These are phyloP conservation scores for Gonapodya sp. DNA, from an alignment of 192 early-diverging fungal species.

Conservation along the genomic window DNA sequence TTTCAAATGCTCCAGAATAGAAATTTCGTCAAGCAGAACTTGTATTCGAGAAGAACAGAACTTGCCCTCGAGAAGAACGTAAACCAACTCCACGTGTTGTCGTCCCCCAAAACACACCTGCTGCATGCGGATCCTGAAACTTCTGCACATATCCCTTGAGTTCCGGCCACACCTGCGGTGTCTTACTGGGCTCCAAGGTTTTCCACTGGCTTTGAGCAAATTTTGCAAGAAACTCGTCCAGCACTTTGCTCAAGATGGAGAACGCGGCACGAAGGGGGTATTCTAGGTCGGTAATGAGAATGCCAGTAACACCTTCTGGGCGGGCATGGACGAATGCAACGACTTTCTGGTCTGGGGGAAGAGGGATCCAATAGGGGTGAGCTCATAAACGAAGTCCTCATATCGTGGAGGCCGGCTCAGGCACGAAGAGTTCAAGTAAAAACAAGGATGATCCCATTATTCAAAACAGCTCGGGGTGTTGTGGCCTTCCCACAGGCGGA, in stretches of 20 bases:
- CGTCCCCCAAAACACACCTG: conserved; percentile 14
- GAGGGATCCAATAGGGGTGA: conserved; percentile 12
- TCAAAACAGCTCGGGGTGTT: too few species aligned
- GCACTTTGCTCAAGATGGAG: conserved; percentile 68
- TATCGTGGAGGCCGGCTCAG: too few species aligned
- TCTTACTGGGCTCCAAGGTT: conserved; percentile 26
- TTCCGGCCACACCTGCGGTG: conserved; percentile 50
- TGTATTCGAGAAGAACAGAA: too few species aligned
- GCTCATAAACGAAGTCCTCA: not conserved
- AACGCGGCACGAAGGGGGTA: conserved; percentile 87
- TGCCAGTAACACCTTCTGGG: conserved; percentile 56
- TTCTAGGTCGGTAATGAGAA: conserved; percentile 74
- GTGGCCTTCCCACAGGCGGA: too few species aligned
- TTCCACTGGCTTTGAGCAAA: conserved; percentile 42
- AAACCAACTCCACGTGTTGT: too few species aligned
- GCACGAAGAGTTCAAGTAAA: too few species aligned
- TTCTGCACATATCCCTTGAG: conserved; percentile 59
- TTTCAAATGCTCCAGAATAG: too few species aligned
- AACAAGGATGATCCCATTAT: too few species aligned
- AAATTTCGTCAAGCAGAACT: too few species aligned
- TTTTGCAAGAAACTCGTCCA: conserved; percentile 73
- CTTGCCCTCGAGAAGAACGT: too few species aligned
- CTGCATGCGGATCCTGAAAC: conserved; percentile 86
- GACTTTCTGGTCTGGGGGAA: conserved; percentile 42
- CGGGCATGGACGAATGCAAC: conserved; percentile 71